Base-by-base conservation (phyloP, 768 basidiomycete genomes). In the Neoboletus magnificus region DNA sequence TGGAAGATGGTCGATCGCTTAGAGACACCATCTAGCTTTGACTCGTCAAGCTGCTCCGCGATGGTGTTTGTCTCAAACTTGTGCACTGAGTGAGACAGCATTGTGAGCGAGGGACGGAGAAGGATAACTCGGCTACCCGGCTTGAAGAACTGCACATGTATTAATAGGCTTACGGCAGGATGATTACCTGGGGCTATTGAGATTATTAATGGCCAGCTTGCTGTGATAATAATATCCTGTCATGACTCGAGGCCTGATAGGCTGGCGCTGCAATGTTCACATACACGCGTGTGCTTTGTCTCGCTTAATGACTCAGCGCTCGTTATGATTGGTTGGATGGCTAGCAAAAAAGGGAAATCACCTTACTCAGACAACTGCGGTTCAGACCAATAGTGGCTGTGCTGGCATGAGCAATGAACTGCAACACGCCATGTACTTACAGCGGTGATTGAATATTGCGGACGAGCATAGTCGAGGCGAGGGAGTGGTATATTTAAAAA, bases 31-130 rank as follows among this genome's bases (percentile, higher is more conserved):
- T 40, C 41, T 32, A 52, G 40, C 22, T 45, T 39, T 32, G 39
- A 20, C 6, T 13, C 42, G 9, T 23, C 44, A 18, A 16, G 39
- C 36, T 35, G 39, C 23, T 48, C 46, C 16, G 45, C 32, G 23
- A 41, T 32, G 20, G 48, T 16, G 12, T 18, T 25, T 2, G 44
- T 35, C 35, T 60, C 48, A 18, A 16, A 11, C 36, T 52, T 49
- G 10, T 35, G 7, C 39, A 51, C 44, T 32, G 54, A 36, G 15
- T 7, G 18, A 36, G 52, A 54, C 62, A 64, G n/a, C n/a, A n/a
- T n/a, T 62, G 23, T 29, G 25, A 13, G 3, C 20, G 30, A 5
- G 11, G 9, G n/a, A 30, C 11, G 25, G 5, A 40, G 30, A 7
- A 32, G 9, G n/a, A 25, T 1, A 12, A 10, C 4, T 40, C 10